Conservation (phyloP, 2,329 filamentous ascomycete genomes). For the Colletotrichum sp. region DNA sequence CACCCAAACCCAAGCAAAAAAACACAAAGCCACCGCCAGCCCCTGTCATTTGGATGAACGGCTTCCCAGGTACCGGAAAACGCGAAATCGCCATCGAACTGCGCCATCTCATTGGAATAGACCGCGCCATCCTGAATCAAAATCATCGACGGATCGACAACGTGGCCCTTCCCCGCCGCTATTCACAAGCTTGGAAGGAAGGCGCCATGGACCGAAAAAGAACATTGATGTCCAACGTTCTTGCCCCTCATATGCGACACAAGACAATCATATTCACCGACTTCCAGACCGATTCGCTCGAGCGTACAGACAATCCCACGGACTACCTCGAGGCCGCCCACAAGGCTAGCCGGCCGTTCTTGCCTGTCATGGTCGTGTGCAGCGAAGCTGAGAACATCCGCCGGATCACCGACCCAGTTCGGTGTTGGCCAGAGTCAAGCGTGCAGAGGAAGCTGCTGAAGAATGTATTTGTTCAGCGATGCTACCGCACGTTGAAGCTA, state of each 20-base stretch:
- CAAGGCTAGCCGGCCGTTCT: background rate
- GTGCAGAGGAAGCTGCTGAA: background rate
- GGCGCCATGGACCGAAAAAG: background rate
- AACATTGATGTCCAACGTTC: fast-evolving
- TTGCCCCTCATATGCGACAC: background rate
- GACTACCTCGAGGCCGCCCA: background rate
- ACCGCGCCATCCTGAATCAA: background rate
- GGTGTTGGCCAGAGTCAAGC: background rate
- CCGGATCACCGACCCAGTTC: background rate
- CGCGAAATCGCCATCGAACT: background rate
- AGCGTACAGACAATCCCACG: background rate
- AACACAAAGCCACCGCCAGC: background rate
- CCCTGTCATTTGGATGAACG: background rate
- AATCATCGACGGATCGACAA: background rate
- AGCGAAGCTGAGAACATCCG: background rate
- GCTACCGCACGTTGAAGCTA: background rate
- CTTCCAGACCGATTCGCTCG: background rate
- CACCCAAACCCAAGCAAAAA: background rate
- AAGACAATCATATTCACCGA: background rate
- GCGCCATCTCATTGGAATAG: background rate
- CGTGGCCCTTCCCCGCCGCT: background rate
- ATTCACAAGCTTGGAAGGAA: background rate
- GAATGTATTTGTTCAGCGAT: background rate
- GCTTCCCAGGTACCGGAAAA: background rate
- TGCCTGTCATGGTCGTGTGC: background rate